Base-by-base conservation (phyloP, 495 filamentous ascomycete genomes). In the Penicillium antarcticum region DNA sequence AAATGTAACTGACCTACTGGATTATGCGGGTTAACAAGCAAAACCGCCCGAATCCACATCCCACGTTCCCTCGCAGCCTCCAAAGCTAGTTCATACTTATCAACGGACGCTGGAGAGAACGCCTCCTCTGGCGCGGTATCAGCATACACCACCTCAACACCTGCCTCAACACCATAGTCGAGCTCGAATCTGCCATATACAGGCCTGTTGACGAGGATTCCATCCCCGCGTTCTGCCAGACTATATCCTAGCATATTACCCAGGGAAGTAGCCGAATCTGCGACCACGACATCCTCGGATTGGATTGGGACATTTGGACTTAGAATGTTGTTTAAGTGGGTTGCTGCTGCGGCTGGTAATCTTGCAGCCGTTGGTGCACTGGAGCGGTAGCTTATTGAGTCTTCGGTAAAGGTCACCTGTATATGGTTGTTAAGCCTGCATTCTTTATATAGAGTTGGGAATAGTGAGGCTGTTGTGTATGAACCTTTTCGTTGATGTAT, bases 161-260 rank as follows among this genome's bases (percentile, higher is more conserved):
- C 62, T 0, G 69, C 59, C 33, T 68, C 62, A 10, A 74, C 62
- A 0, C 69, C 66, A 34, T 74, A 67, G 45, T 70, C 66, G 5
- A 73, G 61, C 36, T 73, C 70, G 29, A 74, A 73, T 8, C 71
- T 63, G 9, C 69, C 69, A 31, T 72, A 72, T 1, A 69, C 54
- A 11, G 77, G 77, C 17, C 67, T 62, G 19, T 58, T 68, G 26
- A 77, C 66, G 0, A 80, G 55, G 5, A 79, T 66, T 0, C 67
- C 72, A 35, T 80, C 77, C 0, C 70, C 72, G 1, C 64, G 59
- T 34, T 76, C 70, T 13, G 72, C 74, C 6, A 79, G 61, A 34
- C 65, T 69, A 53, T 65, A 74, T 16, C 57, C 73, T 23, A 61
- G 70, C 61, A 65, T 75, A 56, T 37, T 74, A 17, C 58, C 66